Evolutionary conservation across 1,284 basidiomycete genomes (phyloP).

Genomic region (Amylostereum areolatum): DNA sequence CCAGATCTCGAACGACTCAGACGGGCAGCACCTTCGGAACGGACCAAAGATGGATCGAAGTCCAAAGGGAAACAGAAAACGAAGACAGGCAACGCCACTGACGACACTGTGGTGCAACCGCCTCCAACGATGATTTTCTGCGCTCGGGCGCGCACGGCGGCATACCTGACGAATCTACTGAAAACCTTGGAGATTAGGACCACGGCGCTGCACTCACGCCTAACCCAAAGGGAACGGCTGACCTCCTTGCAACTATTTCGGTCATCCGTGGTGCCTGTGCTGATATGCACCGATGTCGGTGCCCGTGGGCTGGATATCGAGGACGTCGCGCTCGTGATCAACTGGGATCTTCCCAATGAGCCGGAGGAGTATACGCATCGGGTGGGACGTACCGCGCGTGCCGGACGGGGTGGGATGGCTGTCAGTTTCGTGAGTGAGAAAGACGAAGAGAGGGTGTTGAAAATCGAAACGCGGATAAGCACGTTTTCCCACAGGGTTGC

Average conservation of each 20-base stretch:
- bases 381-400: slow-evolving; percentile 90
- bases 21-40: slow-evolving; percentile 48
- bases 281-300: slow-evolving; percentile 94
- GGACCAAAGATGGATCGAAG: slow-evolving; percentile 18
- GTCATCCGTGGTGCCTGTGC: slow-evolving; percentile 81
- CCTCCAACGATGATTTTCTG: slow-evolving; percentile 97
- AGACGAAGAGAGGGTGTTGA: slow-evolving; percentile 82
- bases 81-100: slow-evolving; percentile 30
- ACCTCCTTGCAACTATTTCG: slow-evolving; percentile 85
- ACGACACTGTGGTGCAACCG: slow-evolving; percentile 59
- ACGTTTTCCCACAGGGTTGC: slow-evolving; percentile 23
- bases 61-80: slow-evolving; percentile 24
- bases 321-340: slow-evolving; percentile 91
- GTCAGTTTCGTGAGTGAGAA: slow-evolving; percentile 94
- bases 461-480: slow-evolving; percentile 87
- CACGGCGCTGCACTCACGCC: slow-evolving; percentile 88
- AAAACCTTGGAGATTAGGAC: slow-evolving; percentile 79
- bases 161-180: slow-evolving; percentile 81
- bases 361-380: slow-evolving; percentile 77
- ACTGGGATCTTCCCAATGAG: slow-evolving; percentile 90
- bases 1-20: slow-evolving; percentile 69
- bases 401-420: slow-evolving; percentile 85
- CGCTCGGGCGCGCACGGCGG: slow-evolving; percentile 80
- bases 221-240: slow-evolving; percentile 87
- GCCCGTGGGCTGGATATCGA: slow-evolving; percentile 93